Conservation (phyloP, 78 protist genomes). For the Emiliania huxleyi region DNA sequence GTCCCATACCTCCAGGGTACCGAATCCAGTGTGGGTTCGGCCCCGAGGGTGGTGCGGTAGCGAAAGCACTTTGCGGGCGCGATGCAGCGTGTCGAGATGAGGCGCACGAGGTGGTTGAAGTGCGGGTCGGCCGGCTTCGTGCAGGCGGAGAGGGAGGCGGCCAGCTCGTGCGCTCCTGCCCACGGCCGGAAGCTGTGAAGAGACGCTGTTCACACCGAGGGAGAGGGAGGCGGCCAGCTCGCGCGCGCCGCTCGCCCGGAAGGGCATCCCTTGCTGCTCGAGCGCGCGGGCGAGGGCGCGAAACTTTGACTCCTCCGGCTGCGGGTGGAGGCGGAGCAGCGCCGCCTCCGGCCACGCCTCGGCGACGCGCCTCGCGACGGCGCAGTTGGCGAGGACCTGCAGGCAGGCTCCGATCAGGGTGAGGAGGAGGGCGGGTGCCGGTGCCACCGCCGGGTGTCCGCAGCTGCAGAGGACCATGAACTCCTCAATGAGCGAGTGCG, state of each 20-base stretch:
- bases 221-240: conserved; percentile 66
- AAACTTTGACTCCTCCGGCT: background rate
- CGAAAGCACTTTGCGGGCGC: conserved; percentile 67
- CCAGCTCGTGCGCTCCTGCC: conserved; percentile 49
- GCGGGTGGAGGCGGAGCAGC: conserved; percentile 44
- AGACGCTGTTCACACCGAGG: conserved; percentile 34
- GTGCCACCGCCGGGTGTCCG: no score
- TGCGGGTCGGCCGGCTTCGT: conserved; percentile 14
- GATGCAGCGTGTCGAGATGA: conserved; percentile 84
- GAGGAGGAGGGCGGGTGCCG: no score
- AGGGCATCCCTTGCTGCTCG: conserved; percentile 24
- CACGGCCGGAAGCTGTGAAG: no score
- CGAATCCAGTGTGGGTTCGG: no score
- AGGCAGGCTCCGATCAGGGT: no score
- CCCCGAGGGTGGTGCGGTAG: conserved; percentile 49
- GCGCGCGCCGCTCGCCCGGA: conserved; percentile 31
- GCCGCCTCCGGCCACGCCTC: background rate
- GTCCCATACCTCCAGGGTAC: no score
- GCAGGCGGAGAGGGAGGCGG: conserved; percentile 68
- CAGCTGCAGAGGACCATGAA: conserved; percentile 92
- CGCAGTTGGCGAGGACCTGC: conserved; percentile 86
- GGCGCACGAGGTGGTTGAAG: conserved; percentile 74
- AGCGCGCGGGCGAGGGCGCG: background rate
- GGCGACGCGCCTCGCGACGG: conserved; percentile 70
- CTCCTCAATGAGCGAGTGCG: conserved; percentile 74